Conservation (phyloP, 345 rosid species). For the Leavenworthia alabamica region DNA sequence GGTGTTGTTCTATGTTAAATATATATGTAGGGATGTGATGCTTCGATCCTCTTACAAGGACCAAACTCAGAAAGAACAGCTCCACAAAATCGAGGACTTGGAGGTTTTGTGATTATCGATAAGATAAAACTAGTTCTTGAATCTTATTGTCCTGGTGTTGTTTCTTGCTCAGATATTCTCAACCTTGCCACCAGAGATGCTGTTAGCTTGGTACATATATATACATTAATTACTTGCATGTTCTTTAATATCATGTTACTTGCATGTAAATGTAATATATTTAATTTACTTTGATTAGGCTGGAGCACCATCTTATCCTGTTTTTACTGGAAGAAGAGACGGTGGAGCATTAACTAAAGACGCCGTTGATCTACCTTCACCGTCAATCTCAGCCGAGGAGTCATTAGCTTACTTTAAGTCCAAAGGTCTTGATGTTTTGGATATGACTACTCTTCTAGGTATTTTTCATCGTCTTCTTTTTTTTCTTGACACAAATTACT, state of each 20-base stretch:
- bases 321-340: constrained; percentile 60
- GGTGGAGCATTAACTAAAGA: constrained; percentile 38
- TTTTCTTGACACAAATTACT: background rate
- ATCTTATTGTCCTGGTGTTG: constrained; percentile 57
- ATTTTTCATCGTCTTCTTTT: constrained; percentile 7
- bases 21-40: constrained; percentile 63
- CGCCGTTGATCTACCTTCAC: constrained; percentile 49
- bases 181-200: constrained; percentile 91
- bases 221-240: background rate
- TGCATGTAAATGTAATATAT: background rate
- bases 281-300: constrained; percentile 36
- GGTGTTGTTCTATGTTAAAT: background rate
- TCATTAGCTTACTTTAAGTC: constrained; percentile 48
- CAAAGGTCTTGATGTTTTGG: constrained; percentile 48
- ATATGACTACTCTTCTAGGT: constrained; percentile 69
- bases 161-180: constrained; percentile 86
- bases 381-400: constrained; percentile 40
- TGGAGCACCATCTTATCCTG: constrained; percentile 58
- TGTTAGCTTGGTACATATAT: constrained; percentile 45
- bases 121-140: constrained; percentile 68
- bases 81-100: constrained; percentile 62
- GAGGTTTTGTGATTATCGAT: constrained; percentile 54
- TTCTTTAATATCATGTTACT: background rate
- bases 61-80: constrained; percentile 64
- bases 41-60: constrained; percentile 62